Percentiles rank a stretch among this genome's conserved stretches.
phyloP scores from a whole-genome alignment of 2,329 filamentous ascomycete species.

The Cercospora sp. region DNA sequence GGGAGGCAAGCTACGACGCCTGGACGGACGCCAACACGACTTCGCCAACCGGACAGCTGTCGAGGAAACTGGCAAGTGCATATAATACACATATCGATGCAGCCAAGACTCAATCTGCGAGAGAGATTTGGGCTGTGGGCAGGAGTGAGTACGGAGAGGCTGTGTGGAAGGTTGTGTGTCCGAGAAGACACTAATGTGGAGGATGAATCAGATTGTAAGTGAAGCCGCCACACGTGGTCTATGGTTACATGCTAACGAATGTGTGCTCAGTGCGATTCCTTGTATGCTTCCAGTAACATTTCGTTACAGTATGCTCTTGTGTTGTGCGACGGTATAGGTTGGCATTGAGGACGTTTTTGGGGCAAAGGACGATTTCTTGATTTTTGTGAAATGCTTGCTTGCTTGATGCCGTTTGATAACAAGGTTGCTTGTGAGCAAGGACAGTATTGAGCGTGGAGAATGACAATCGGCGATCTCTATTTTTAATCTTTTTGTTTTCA shows the following conservation, averaged over 20 bases:
- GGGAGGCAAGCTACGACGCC: neutral
- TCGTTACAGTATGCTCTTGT: neutral
- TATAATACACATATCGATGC: neutral
- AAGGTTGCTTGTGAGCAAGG: neutral
- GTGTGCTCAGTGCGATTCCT: neutral
- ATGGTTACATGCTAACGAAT: neutral
- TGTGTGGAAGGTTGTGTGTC: neutral
- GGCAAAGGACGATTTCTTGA: neutral
- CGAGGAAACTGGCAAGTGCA: neutral
- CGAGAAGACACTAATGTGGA: neutral
- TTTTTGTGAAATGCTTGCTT: neutral
- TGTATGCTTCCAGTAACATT: neutral
- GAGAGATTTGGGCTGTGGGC: neutral
- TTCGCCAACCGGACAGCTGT: neutral
- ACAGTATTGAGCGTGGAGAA: neutral
- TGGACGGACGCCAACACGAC: neutral
- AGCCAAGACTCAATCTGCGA: neutral
- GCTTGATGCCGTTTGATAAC: neutral
- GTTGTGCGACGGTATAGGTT: neutral
- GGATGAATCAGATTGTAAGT: neutral
- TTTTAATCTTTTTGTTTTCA: no score
- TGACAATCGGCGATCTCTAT: neutral
- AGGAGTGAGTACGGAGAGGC: neutral
- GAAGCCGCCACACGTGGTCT: neutral
- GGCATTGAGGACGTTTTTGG: neutral